Conservation (phyloP, 306 rosid species). For the Medicago arabica region DNA sequence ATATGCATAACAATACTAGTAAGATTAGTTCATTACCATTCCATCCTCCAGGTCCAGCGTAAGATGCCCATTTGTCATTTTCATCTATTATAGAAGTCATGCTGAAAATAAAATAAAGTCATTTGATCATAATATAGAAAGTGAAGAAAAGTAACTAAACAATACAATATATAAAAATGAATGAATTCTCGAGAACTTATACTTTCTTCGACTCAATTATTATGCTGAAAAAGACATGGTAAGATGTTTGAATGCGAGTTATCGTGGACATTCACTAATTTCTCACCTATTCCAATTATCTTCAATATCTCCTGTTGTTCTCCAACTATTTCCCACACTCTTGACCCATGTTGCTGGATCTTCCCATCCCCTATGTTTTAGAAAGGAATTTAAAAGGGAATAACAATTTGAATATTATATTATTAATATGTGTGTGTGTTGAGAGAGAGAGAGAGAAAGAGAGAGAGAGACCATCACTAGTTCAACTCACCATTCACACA, state of each 20-base stretch:
- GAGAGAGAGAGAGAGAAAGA: neutral
- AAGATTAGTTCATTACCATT: constrained; percentile 47
- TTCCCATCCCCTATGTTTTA: constrained; percentile 30
- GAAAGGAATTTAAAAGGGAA: neutral
- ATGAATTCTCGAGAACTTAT: neutral
- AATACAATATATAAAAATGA: neutral
- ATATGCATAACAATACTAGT: too few species aligned
- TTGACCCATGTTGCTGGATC: constrained; percentile 24
- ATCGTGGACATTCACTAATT: neutral
- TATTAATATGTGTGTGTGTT: too few species aligned
- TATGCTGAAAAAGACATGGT: neutral
- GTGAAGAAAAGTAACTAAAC: constrained; percentile 2
- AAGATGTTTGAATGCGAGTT: neutral
- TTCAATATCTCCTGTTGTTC: constrained; percentile 29
- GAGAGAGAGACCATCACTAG: neutral
- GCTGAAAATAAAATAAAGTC: constrained; percentile 30
- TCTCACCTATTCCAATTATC: constrained; percentile 24
- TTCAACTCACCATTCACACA: constrained; percentile 73
- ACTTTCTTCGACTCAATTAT: too few species aligned
- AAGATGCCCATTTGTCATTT: constrained; percentile 72
- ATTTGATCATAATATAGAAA: constrained; percentile 5
- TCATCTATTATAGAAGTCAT: constrained; percentile 63
- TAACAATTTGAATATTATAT: neutral
- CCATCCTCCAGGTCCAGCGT: constrained; percentile 78
- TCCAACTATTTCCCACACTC: constrained; percentile 25